Conservation (phyloP, 1,284 basidiomycete species). For the Peniophora sp. region DNA sequence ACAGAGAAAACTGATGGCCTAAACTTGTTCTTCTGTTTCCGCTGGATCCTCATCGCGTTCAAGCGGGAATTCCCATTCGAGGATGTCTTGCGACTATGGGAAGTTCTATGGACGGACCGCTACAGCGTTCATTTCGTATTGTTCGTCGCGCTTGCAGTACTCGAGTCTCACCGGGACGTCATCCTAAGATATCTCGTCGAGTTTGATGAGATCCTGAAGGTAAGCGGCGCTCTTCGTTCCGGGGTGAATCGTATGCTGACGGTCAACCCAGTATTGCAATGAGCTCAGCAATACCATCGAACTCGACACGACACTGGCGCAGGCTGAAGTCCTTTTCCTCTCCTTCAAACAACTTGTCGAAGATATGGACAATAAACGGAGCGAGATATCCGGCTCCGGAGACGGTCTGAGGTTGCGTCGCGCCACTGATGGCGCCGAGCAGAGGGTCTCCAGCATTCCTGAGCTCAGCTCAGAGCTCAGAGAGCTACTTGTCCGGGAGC, state of each 20-base stretch:
- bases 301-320: conserved; percentile 82
- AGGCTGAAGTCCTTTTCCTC: conserved; percentile 89
- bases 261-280: conserved; percentile 71
- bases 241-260: neutral
- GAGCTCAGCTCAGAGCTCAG: conserved; percentile 4
- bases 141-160: conserved; percentile 88
- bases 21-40: conserved; percentile 98
- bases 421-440: conserved; percentile 4
- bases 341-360: conserved; percentile 80
- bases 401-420: conserved; percentile 8
- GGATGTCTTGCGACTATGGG: conserved; percentile 88
- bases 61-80: conserved; percentile 94
- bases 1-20: conserved; percentile 84
- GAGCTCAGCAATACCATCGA: conserved; percentile 93
- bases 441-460: conserved; percentile 1
- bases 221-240: conserved; percentile 24
- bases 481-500: neutral
- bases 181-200: conserved; percentile 90
- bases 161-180: conserved; percentile 91
- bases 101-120: conserved; percentile 92
- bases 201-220: conserved; percentile 23
- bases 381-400: conserved; percentile 29
- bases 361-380: conserved; percentile 75
- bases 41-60: conserved; percentile 87
- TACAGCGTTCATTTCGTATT: conserved; percentile 87